phyloP scores from a whole-genome alignment of 2,329 filamentous ascomycete species.

The Coleophoma eucalyptorum region DNA sequence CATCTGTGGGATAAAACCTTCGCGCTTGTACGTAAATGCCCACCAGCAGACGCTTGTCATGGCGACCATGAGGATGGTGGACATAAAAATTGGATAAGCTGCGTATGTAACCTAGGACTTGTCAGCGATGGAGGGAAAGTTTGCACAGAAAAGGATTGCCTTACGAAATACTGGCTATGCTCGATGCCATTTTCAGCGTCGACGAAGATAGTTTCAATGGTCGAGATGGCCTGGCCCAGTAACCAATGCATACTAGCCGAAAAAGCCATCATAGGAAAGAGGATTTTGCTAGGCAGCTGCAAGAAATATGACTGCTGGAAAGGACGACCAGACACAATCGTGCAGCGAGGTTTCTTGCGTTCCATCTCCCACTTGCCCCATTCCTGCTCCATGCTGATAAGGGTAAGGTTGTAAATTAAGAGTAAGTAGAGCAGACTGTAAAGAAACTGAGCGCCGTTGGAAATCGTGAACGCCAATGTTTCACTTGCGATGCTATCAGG shows the following conservation, averaged over 20 bases:
- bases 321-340: constrained; percentile 9
- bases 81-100: constrained; percentile 14
- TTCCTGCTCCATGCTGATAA: constrained; percentile 19
- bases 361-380: constrained; percentile 13
- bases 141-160: not conserved
- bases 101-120: constrained; percentile 12
- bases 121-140: not conserved
- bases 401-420: constrained; percentile 15
- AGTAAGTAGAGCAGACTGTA: constrained; percentile 14
- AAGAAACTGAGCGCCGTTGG: constrained; percentile 16
- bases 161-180: constrained; percentile 11
- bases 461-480: constrained; percentile 13
- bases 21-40: constrained; percentile 14
- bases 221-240: constrained; percentile 13
- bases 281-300: constrained; percentile 11
- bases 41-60: constrained; percentile 16
- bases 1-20: constrained; percentile 18
- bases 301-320: constrained; percentile 17
- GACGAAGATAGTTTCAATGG: constrained; percentile 13
- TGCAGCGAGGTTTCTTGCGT: constrained; percentile 9
- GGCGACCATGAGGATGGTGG: constrained; percentile 12
- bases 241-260: constrained; percentile 17
- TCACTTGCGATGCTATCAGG: constrained; percentile 10
- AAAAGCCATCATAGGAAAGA: constrained; percentile 13
- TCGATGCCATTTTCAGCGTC: constrained; percentile 9